Conservation (phyloP, 2,329 filamentous ascomycete species). For the Penicillium polonicum region DNA sequence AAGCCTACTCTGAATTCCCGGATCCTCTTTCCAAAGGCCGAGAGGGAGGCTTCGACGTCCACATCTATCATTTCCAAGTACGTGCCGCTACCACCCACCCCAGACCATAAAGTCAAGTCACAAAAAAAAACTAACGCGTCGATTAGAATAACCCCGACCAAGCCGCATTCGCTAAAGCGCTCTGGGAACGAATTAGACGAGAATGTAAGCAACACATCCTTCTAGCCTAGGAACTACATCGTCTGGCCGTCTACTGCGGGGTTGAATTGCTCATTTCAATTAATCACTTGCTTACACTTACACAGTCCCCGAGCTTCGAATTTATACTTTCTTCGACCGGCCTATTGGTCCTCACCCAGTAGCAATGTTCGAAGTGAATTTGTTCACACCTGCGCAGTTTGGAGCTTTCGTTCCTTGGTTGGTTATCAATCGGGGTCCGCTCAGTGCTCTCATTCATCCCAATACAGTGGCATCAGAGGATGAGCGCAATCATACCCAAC, state of each 20-base stretch:
- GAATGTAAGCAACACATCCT: constrained; percentile 61
- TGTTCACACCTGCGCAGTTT: constrained; percentile 83
- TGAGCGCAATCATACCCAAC: constrained; percentile 50
- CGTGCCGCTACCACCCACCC: neutral
- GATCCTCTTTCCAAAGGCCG: constrained; percentile 64
- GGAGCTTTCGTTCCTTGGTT: constrained; percentile 87
- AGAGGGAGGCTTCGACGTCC: constrained; percentile 77
- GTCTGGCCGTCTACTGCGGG: neutral
- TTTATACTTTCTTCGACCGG: constrained; percentile 73
- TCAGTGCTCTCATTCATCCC: constrained; percentile 78
- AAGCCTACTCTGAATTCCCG: constrained; percentile 68
- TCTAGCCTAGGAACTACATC: neutral
- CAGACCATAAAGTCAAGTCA: neutral
- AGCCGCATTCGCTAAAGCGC: constrained; percentile 63
- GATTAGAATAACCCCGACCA: constrained; percentile 60
- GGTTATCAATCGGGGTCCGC: constrained; percentile 73
- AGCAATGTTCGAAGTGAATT: constrained; percentile 89
- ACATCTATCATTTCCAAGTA: constrained; percentile 75
- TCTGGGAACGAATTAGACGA: constrained; percentile 74
- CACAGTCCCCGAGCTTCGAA: constrained; percentile 76
- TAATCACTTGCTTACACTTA: neutral
- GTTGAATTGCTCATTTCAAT: neutral
- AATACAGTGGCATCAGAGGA: constrained; percentile 62
- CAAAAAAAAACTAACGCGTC: neutral
- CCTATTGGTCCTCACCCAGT: constrained; percentile 80